phyloP scores from a whole-genome alignment of 257 asterid species.

The Henckelia pumila region DNA sequence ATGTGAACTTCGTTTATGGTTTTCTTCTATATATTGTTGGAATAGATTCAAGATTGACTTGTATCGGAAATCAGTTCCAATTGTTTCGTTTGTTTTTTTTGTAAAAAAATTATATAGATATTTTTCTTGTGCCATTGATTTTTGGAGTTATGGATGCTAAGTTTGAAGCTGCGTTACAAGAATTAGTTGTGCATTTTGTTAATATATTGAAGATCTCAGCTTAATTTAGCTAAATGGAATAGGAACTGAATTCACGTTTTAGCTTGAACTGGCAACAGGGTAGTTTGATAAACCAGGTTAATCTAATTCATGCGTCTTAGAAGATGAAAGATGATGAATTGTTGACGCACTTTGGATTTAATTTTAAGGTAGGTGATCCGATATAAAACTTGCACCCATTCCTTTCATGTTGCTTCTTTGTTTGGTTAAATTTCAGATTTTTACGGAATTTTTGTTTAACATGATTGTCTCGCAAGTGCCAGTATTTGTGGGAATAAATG shows the following conservation, averaged over 20 bases:
- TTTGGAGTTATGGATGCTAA: background rate
- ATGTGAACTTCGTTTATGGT: background rate
- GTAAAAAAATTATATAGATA: no score
- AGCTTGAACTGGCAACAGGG: background rate
- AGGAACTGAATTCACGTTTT: background rate
- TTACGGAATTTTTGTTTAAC: background rate
- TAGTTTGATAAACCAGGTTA: background rate
- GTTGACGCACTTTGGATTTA: background rate
- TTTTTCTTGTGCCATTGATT: background rate
- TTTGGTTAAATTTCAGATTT: background rate
- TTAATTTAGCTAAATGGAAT: no score
- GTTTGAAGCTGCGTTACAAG: background rate
- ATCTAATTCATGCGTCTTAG: no score
- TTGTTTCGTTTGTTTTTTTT: background rate
- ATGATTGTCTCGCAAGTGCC: background rate
- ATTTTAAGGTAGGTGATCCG: background rate
- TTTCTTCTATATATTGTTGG: background rate
- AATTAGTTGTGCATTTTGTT: background rate
- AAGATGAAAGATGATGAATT: background rate
- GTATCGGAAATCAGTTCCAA: background rate
- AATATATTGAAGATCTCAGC: no score
- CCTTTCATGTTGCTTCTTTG: background rate
- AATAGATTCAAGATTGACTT: background rate
- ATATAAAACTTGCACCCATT: no score
- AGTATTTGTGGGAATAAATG: no score